A percentile compares a stretch with the other conserved stretches of the same genome.
phyloP scores from a whole-genome alignment of 192 early-diverging fungal species.

The Coemansia asiatica region DNA sequence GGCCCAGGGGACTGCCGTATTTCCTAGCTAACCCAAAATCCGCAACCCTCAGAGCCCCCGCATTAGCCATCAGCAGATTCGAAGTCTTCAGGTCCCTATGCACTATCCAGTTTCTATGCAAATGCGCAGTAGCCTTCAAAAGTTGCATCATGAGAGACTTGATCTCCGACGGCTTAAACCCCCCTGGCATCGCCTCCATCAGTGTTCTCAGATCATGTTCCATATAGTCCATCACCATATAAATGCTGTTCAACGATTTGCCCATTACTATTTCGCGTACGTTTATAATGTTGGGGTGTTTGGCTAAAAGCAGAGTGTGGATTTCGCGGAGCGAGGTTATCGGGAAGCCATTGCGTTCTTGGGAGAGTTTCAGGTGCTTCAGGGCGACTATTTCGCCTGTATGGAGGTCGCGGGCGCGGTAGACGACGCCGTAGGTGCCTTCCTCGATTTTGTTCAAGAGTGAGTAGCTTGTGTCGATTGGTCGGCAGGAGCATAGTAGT shows the following conservation, averaged over 20 bases:
- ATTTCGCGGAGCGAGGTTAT: constrained; percentile 78
- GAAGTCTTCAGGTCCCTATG: constrained; percentile 90
- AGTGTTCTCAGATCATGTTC: constrained; percentile 92
- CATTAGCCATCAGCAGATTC: constrained; percentile 72
- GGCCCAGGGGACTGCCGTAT: constrained; percentile 72
- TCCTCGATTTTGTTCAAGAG: constrained; percentile 96
- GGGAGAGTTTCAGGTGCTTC: constrained; percentile 74
- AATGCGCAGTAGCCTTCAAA: constrained; percentile 73
- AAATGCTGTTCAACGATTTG: constrained; percentile 63
- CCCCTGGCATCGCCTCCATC: constrained; percentile 77
- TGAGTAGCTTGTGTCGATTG: constrained; percentile 67
- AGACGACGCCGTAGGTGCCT: constrained; percentile 95
- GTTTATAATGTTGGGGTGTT: constrained; percentile 82
- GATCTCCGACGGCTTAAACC: constrained; percentile 85
- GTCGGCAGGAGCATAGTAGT: constrained; percentile 34
- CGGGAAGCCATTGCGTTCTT: constrained; percentile 79
- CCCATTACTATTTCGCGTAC: constrained; percentile 78
- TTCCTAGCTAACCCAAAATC: constrained; percentile 97
- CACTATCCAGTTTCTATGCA: constrained; percentile 87
- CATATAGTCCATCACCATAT: constrained; percentile 97
- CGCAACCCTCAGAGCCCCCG: constrained; percentile 87
- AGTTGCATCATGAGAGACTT: constrained; percentile 79
- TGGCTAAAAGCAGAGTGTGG: constrained; percentile 69
- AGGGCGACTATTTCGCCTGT: constrained; percentile 81
- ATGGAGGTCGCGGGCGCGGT: constrained; percentile 77